Evolutionary conservation across 768 basidiomycete genomes (phyloP), one percentile per base, ranked within the genome.

Genomic region (Lentinula lateritia): DNA sequence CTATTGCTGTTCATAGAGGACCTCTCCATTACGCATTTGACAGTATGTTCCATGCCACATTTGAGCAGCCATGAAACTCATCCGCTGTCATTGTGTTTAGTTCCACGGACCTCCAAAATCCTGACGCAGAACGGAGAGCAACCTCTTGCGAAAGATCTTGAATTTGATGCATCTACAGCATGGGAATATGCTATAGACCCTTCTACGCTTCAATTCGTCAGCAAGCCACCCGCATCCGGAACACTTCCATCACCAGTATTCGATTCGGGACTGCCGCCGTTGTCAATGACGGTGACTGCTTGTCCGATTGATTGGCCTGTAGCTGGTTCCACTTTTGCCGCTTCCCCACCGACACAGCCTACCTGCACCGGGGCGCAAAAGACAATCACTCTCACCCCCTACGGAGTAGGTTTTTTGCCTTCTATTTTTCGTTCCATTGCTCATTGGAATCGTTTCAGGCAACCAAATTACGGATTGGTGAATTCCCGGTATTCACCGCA

Each of bases 141-240:
- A 65, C 74, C 76, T 8, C 69, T 76, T 28, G 83, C 82, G 0
- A 74, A 75, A 16, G 83, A 85, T 62, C 73, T 82, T 36, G 69
- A 84, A 66, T 82, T 80, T 63, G 79, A 81, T 58, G 76, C 83
- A 6, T 77, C 77, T 3, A 73, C 67, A 2, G 64, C 72, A 8
- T 84, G 83, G 83, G 78, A 82, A 65, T 83, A 79, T 65, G 83
- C 83, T 15, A 83, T 84, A 62, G 82, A 85, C 66, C 80, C 80
- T 0, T 65, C 72, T 2, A 77, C 77, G 4, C 64, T 79, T 34
- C 71, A 71, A 52, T 81, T 81, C 68, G 66, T 66, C 57, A 71
- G 73, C 45, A 69, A 66, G 13, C 70, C 73, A 3, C 72, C 75
- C 2, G 52, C 71, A 20, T 73, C 72, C 6, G 73, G 71, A 34